Conservation (phyloP, 805 yeast species). For the Millerozyma miso region DNA sequence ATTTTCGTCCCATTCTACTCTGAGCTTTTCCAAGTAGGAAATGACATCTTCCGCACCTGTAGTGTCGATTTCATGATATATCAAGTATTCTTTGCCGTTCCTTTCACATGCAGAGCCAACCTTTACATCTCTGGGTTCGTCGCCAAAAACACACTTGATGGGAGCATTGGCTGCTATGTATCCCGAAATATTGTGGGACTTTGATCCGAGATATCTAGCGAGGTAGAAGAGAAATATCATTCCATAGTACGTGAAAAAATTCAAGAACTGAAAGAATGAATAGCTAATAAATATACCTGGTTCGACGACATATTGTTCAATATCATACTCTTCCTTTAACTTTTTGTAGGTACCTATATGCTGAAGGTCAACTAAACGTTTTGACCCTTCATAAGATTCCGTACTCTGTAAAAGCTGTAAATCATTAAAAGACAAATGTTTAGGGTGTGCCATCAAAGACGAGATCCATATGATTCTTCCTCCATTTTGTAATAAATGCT, state of each 20-base stretch:
- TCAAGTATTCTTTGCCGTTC: slow-evolving; percentile 63
- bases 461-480: slow-evolving; percentile 83
- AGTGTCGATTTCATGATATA: slow-evolving; percentile 50
- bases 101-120: slow-evolving; percentile 67
- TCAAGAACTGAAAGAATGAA: slow-evolving; percentile 72
- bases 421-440: slow-evolving; percentile 69
- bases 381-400: slow-evolving; percentile 88
- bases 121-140: slow-evolving; percentile 50
- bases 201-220: slow-evolving; percentile 78
- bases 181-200: slow-evolving; percentile 86
- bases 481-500: slow-evolving; percentile 51
- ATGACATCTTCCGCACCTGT: slow-evolving; percentile 67
- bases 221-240: slow-evolving; percentile 82
- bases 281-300: slow-evolving; percentile 92
- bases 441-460: slow-evolving; percentile 75
- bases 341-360: slow-evolving; percentile 66
- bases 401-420: slow-evolving; percentile 61
- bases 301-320: slow-evolving; percentile 75
- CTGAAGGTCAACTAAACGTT: slow-evolving; percentile 76
- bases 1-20: slow-evolving; percentile 67
- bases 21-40: slow-evolving; percentile 55
- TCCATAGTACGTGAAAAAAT: slow-evolving; percentile 75
- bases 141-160: slow-evolving; percentile 47
- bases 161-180: slow-evolving; percentile 90
- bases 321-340: slow-evolving; percentile 45